Evolutionary conservation across 108 stramenopile species (phyloP).

Genomic region (Bacterosira constricta): DNA sequence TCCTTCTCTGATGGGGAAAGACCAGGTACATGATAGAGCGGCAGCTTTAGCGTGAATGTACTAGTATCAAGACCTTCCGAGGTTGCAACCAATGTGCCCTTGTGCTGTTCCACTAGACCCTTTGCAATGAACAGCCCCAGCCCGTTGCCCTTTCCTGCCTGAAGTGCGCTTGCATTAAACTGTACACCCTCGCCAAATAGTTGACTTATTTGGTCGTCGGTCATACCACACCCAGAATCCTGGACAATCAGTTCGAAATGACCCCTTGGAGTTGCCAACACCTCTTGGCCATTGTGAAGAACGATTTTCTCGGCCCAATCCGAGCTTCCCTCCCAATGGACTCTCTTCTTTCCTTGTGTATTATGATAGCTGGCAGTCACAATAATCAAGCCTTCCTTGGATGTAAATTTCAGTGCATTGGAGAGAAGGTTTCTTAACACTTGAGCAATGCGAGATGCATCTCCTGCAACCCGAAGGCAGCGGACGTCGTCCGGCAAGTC

Average conservation of each 20-base stretch:
- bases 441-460: constrained; percentile 45
- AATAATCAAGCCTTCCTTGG: constrained; percentile 30
- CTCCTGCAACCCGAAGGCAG: constrained; percentile 44
- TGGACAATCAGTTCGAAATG: constrained; percentile 38
- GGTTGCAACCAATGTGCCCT: constrained; percentile 39
- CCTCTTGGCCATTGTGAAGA: constrained; percentile 10
- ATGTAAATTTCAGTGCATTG: constrained; percentile 68
- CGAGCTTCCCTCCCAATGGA: constrained; percentile 36
- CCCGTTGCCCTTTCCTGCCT: constrained; percentile 69
- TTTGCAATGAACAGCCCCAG: constrained; percentile 71
- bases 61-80: constrained; percentile 60
- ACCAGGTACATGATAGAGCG: constrained; percentile 40
- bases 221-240: constrained; percentile 70
- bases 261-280: constrained; percentile 14
- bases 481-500: constrained; percentile 6
- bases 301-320: constrained; percentile 8
- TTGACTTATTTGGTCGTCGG: constrained; percentile 33
- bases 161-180: constrained; percentile 67
- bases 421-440: constrained; percentile 62
- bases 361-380: constrained; percentile 17
- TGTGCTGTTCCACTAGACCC: constrained; percentile 65
- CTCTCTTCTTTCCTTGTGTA: constrained; percentile 28
- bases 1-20: background rate
- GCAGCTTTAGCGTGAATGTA: constrained; percentile 55
- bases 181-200: constrained; percentile 69